Evolutionary conservation across 1,284 basidiomycete species (phyloP).

Genomic region (Athelia sp.): DNA sequence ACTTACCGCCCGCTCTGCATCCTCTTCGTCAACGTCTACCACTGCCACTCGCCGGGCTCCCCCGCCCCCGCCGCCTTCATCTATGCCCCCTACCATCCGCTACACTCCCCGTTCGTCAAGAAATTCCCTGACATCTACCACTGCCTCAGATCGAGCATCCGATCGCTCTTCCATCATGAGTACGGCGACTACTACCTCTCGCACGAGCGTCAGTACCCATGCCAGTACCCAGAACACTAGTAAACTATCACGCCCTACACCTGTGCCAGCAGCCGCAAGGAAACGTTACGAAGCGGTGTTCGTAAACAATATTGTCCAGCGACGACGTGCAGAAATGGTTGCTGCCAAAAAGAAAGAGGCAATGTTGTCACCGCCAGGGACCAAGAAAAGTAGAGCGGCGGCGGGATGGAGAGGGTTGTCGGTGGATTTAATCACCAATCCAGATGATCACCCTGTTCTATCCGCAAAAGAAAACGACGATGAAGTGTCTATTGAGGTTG

Average conservation of each 20-base stretch:
- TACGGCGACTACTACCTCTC: slow-evolving; percentile 38
- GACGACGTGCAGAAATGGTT: slow-evolving; percentile 33
- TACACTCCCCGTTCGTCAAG: slow-evolving; percentile 24
- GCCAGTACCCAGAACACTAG: slow-evolving; percentile 18
- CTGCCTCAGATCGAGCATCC: slow-evolving; percentile 37
- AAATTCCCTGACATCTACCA: slow-evolving; percentile 27
- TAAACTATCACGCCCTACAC: slow-evolving; percentile 47
- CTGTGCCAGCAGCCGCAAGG: slow-evolving; percentile 57
- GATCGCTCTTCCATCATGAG: slow-evolving; percentile 64
- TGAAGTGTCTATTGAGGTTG: slow-evolving; percentile 24
- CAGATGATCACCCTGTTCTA: slow-evolving; percentile 25
- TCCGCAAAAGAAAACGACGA: slow-evolving; percentile 19
- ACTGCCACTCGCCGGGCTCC: slow-evolving; percentile 16
- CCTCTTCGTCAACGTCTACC: slow-evolving; percentile 25
- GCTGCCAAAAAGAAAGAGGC: slow-evolving; percentile 22
- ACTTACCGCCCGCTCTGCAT: slow-evolving; percentile 7
- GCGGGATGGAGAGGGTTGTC: slow-evolving; percentile 75
- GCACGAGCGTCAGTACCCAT: slow-evolving; percentile 37
- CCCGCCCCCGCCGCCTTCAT: slow-evolving; percentile 24
- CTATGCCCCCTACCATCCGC: slow-evolving; percentile 20
- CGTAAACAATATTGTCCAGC: slow-evolving; percentile 47
- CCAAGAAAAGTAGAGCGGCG: slow-evolving; percentile 47
- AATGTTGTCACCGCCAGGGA: slow-evolving; percentile 31
- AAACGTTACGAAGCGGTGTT: slow-evolving; percentile 67
- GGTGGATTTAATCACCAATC: slow-evolving; percentile 60